Evolutionary conservation across 345 rosid species (phyloP).

Genomic region (Eutrema yunnanense): DNA sequence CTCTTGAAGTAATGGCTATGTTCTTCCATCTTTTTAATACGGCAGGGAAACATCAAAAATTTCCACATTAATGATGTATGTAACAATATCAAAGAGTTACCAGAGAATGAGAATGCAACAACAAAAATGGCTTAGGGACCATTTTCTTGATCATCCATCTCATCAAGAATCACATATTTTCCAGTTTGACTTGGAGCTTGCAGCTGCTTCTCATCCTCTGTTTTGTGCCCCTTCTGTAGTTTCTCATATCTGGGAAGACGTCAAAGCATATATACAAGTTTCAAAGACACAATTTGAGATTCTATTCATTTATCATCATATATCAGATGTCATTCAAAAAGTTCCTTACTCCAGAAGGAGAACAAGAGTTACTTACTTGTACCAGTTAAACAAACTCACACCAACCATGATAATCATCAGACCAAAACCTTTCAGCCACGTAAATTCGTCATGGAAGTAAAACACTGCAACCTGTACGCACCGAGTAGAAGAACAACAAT

Average conservation of each 20-base stretch:
- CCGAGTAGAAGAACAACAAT: neutral
- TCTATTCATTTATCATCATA: neutral
- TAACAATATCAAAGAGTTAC: neutral
- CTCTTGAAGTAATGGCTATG: neutral
- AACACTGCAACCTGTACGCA: conserved; percentile 85
- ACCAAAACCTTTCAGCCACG: conserved; percentile 92
- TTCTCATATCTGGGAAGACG: conserved; percentile 57
- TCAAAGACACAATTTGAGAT: neutral
- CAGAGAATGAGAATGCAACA: neutral
- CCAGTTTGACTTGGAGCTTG: conserved; percentile 35
- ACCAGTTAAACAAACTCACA: conserved; percentile 94
- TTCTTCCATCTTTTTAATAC: neutral
- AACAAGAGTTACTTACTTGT: conserved; percentile 66
- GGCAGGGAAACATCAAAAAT: neutral
- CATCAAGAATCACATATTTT: conserved; percentile 88
- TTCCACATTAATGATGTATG: neutral
- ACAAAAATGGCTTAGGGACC: conserved; percentile 24
- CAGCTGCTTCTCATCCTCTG: conserved; percentile 29
- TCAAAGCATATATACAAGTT: neutral
- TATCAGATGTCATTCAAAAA: neutral
- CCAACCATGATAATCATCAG: conserved; percentile 80
- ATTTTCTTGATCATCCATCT: conserved; percentile 65
- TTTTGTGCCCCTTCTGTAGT: conserved; percentile 43
- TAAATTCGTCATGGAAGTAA: conserved; percentile 91
- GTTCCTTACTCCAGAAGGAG: neutral